These are phyloP conservation scores for Macrotyloma uniflorum DNA, from an alignment of 306 rosid species.

Conservation along the genomic window DNA sequence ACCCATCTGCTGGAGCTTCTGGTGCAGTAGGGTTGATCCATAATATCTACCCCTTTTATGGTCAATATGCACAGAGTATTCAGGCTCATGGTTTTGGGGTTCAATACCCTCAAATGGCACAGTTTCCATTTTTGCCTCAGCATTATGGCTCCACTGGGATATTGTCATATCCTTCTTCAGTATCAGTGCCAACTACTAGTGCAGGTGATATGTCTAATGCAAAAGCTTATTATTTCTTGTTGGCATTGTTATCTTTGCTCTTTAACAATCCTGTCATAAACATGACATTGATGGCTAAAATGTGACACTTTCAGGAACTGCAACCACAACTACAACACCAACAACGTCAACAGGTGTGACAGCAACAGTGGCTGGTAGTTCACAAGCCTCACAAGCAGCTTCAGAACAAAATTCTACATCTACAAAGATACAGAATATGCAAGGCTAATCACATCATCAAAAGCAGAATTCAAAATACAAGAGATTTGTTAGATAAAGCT, in stretches of 20 bases:
- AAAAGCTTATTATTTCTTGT: not conserved
- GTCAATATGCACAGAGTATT: conserved; percentile 68
- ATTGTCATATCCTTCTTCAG: conserved; percentile 67
- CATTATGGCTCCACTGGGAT: conserved; percentile 65
- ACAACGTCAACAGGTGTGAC: conserved; percentile 24
- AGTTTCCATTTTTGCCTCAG: conserved; percentile 70
- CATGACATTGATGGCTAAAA: conserved; percentile 29
- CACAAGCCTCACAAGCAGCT: conserved; percentile 56
- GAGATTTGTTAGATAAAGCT: conserved; percentile 34
- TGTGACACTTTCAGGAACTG: conserved; percentile 48
- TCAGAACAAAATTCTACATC: conserved; percentile 61
- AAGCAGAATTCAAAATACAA: conserved; percentile 28
- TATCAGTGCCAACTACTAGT: conserved; percentile 47
- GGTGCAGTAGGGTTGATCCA: conserved; percentile 65
- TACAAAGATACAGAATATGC: conserved; percentile 34
- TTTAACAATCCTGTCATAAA: not conserved
- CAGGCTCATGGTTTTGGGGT: conserved; percentile 66
- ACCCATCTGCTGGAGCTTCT: conserved; percentile 57
- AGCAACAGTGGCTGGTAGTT: conserved; percentile 39
- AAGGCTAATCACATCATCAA: conserved; percentile 51
- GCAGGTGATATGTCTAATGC: conserved; percentile 53
- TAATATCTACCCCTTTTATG: conserved; percentile 72
- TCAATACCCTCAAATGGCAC: conserved; percentile 76
- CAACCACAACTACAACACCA: conserved; percentile 8
- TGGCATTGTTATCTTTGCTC: not conserved